Conservation (phyloP, 306 rosid genomes). For the Sindora glabra region DNA sequence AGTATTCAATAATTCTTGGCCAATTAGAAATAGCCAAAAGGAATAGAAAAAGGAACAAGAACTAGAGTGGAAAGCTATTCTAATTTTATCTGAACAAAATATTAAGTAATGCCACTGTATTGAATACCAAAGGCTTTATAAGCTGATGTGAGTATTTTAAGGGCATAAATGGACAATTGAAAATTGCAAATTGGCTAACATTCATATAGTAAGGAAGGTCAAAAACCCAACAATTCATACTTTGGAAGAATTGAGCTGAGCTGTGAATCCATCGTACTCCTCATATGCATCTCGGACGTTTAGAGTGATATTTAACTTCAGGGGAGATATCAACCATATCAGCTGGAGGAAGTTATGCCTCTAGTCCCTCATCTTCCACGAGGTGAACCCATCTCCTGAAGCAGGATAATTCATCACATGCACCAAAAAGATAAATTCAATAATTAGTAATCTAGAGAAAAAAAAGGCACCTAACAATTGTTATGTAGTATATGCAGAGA, state of each 20-base stretch:
- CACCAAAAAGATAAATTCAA: slow-evolving; percentile 18
- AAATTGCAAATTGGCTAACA: background rate
- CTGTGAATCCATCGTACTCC: slow-evolving; percentile 68
- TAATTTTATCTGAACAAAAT: too few relatives aligned
- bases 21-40: background rate
- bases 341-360: slow-evolving; percentile 93
- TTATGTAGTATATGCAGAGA: background rate
- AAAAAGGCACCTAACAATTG: too few relatives aligned
- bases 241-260: slow-evolving; percentile 73
- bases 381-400: slow-evolving; percentile 78
- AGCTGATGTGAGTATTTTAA: background rate
- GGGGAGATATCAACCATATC: slow-evolving; percentile 89
- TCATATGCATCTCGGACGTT: slow-evolving; percentile 86
- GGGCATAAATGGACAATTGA: background rate
- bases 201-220: background rate
- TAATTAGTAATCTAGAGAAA: slow-evolving; percentile 1
- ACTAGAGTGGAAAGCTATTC: background rate
- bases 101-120: background rate
- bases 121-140: background rate
- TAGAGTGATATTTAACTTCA: slow-evolving; percentile 75
- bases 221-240: slow-evolving; percentile 33
- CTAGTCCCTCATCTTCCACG: slow-evolving; percentile 91
- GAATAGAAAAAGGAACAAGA: background rate
- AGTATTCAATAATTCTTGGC: background rate
- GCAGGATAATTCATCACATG: slow-evolving; percentile 14